Base-by-base conservation (phyloP, 2,329 filamentous ascomycete species). In the Colletotrichum viniferum region DNA sequence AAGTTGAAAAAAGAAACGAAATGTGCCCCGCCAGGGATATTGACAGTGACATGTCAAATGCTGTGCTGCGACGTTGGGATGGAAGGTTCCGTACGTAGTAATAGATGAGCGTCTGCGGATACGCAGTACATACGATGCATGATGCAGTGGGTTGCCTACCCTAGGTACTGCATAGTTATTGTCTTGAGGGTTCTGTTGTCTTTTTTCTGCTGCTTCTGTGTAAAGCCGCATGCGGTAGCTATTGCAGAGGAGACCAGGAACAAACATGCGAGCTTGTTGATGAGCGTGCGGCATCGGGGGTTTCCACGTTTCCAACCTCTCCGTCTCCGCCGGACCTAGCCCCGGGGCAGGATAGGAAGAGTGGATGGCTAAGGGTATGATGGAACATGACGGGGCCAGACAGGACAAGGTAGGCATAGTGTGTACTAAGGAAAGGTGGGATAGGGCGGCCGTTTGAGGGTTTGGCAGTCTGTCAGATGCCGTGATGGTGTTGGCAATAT, bases 41-140 rank as follows among this genome's bases (percentile, higher is more conserved):
- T 43, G 69, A 63, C 36, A 63, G 32, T 60, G 69, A 63, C 56
- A 72, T 72, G 73, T 48, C 62, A 72, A 43, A 72, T 72, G 69
- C 55, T 72, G 30, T 71, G 56, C 24, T 62, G 52, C 71, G 28
- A 71, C 58, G 55, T 32, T 69, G 13, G 30, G 28, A 36, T 28
- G 30, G 55, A 18, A 30, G 34, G 10, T 58, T 70, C 26, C 65
- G 26, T 71, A 71, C 10, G 55, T n/a, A 74, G 62, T 38, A 24
- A 62, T 18, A 60, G 61, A 52, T 60, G 34, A 32, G 62, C 55
- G 43, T 71, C 36, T 32, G 38, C 55, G n/a, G 43, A 21, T 52
- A 38, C 21, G 65, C 43, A 24, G 43, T 52, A 13, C 43, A 43
- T 55, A 55, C 58, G 65, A 43, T 52, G 48, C 55, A 73, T 69